Conservation (phyloP, 2,329 filamentous ascomycete genomes). For the Colletotrichum australisinense region DNA sequence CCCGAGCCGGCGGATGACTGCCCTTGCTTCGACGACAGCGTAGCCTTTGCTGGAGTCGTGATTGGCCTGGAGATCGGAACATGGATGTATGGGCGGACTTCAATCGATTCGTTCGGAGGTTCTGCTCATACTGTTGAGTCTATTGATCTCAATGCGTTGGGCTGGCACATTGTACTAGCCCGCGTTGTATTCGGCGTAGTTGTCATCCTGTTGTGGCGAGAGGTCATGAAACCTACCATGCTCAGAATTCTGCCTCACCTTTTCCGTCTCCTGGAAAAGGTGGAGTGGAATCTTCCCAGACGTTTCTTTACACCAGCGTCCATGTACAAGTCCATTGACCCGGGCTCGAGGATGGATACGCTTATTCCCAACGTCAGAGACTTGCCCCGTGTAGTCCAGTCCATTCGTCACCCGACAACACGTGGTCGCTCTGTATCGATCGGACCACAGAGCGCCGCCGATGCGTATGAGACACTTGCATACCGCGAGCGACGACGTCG, state of each 20-base stretch:
- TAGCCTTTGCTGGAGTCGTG: slow-evolving; percentile 90
- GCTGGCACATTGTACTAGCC: slow-evolving; percentile 70
- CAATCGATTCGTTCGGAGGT: slow-evolving; percentile 55
- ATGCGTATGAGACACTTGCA: slow-evolving; percentile 94
- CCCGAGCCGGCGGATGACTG: slow-evolving; percentile 97
- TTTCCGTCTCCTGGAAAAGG: slow-evolving; percentile 85
- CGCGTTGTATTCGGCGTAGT: slow-evolving; percentile 85
- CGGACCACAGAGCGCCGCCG: slow-evolving; percentile 94
- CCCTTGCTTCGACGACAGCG: slow-evolving; percentile 95
- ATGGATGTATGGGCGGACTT: slow-evolving; percentile 80
- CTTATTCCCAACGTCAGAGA: slow-evolving; percentile 91
- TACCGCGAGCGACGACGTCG: slow-evolving; percentile 78
- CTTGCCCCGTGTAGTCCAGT: slow-evolving; percentile 83
- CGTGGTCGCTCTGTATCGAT: slow-evolving; percentile 86
- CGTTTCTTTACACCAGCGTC: slow-evolving; percentile 93
- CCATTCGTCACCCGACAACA: slow-evolving; percentile 77
- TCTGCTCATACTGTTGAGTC: slow-evolving; percentile 62
- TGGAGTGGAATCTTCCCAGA: slow-evolving; percentile 83
- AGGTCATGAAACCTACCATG: slow-evolving; percentile 85
- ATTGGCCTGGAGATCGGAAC: slow-evolving; percentile 85
- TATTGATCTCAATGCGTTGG: slow-evolving; percentile 75
- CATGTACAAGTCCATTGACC: slow-evolving; percentile 86
- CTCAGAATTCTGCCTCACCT: slow-evolving; percentile 84
- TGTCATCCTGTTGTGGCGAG: slow-evolving; percentile 90
- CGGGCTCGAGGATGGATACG: slow-evolving; percentile 78